Percentiles rank a stretch among this genome's conserved stretches.
Conservation (phyloP, 2,329 filamentous ascomycete species). For the Septoria linicola region DNA sequence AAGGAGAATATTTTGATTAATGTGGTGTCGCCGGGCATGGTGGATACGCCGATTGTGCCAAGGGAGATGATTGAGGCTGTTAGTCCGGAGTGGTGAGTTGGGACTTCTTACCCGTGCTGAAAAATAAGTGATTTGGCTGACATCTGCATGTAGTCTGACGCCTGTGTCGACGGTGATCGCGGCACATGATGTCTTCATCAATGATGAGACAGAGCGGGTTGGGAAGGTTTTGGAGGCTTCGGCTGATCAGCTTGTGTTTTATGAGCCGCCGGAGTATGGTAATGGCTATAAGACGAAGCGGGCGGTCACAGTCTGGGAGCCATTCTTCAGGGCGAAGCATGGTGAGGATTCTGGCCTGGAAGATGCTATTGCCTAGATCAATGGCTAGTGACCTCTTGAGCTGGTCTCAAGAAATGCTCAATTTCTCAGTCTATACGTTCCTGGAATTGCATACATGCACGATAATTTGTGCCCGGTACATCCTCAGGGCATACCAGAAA, state of each 20-base stretch:
- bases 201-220: slow-evolving; percentile 43
- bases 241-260: slow-evolving; percentile 43
- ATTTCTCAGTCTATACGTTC: no score
- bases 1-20: slow-evolving; percentile 41
- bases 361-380: slow-evolving; percentile 38
- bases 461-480: no score
- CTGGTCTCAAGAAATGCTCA: no score
- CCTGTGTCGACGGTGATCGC: slow-evolving; percentile 47
- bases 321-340: slow-evolving; percentile 48
- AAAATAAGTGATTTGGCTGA: no score
- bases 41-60: slow-evolving; percentile 49
- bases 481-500: no score
- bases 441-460: no score
- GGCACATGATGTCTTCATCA: slow-evolving; percentile 49
- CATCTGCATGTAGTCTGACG: slow-evolving; percentile 39
- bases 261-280: slow-evolving; percentile 39
- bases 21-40: slow-evolving; percentile 49
- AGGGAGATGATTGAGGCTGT: slow-evolving; percentile 47
- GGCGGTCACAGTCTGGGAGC: slow-evolving; percentile 52
- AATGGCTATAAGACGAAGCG: slow-evolving; percentile 47
- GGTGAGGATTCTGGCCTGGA: slow-evolving; percentile 45
- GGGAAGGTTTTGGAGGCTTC: slow-evolving; percentile 50
- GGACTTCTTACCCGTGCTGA: no score
- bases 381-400: no score
- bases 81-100: slow-evolving; percentile 35